A percentile compares a stretch with the other conserved stretches of the same genome.
Conservation (phyloP, 2,329 filamentous ascomycete species). For the Epichloe baconii region DNA sequence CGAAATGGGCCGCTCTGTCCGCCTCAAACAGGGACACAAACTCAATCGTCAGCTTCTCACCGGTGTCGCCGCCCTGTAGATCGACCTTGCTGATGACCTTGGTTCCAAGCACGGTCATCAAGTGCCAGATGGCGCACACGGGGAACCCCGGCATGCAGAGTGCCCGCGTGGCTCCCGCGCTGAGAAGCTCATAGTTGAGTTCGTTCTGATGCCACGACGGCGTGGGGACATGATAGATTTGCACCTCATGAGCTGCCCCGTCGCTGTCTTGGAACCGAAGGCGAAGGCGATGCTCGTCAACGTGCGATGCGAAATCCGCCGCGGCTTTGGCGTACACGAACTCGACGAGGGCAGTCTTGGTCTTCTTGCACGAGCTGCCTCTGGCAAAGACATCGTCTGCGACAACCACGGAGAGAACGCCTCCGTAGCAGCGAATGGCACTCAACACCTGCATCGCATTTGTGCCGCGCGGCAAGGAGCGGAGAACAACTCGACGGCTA, state of each 20-base stretch:
- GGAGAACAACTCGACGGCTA: slow-evolving; percentile 13
- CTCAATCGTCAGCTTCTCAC: slow-evolving; percentile 9
- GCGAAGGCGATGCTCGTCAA: not conserved
- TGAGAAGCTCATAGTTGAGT: not conserved
- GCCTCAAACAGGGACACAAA: slow-evolving; percentile 9
- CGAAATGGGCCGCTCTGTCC: not conserved
- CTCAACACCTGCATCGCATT: slow-evolving; percentile 9
- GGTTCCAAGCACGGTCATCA: slow-evolving; percentile 8
- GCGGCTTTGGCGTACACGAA: slow-evolving; percentile 7
- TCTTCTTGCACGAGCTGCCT: not conserved
- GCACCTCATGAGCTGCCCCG: not conserved
- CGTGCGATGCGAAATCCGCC: not conserved
- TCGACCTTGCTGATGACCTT: slow-evolving; percentile 4
- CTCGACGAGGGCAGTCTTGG: slow-evolving; percentile 10
- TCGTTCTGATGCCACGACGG: slow-evolving; percentile 1
- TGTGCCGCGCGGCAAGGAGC: slow-evolving; percentile 9
- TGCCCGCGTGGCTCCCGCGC: slow-evolving; percentile 1
- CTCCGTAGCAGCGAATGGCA: slow-evolving; percentile 8
- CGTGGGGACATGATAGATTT: slow-evolving; percentile 6
- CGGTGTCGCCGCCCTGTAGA: not conserved
- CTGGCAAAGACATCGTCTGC: not conserved
- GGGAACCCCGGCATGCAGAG: slow-evolving; percentile 12
- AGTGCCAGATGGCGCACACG: slow-evolving; percentile 9
- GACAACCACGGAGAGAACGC: slow-evolving; percentile 5
- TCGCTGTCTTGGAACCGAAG: not conserved